A percentile compares a stretch with the other conserved stretches of the same genome.
These are phyloP conservation scores for Pichia sp. DNA, from an alignment of 1,139 yeast species.

Conservation along the genomic window DNA sequence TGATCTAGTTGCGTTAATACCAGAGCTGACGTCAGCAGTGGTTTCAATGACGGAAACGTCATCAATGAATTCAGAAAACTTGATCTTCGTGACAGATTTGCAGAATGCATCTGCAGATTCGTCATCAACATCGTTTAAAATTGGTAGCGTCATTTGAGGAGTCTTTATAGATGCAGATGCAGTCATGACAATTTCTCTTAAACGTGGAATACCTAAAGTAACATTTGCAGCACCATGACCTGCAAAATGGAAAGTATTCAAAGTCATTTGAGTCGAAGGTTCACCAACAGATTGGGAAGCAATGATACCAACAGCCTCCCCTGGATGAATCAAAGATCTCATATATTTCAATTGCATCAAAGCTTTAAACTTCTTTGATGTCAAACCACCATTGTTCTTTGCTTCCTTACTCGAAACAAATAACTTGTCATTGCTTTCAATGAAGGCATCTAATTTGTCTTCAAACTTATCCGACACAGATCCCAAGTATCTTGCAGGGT, in stretches of 20 bases:
- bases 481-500: conserved; percentile 88
- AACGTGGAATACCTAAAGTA: conserved; percentile 98
- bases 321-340: conserved; percentile 93
- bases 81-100: conserved; percentile 81
- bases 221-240: conserved; percentile 99
- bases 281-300: conserved; percentile 99
- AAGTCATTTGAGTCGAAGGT: conserved; percentile 99
- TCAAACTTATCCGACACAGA: conserved; percentile 90
- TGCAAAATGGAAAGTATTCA: conserved; percentile 99
- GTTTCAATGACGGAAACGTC: conserved; percentile 84
- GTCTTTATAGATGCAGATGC: conserved; percentile 94
- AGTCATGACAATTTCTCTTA: conserved; percentile 99
- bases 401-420: conserved; percentile 52
- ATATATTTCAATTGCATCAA: conserved; percentile 97
- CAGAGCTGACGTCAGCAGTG: conserved; percentile 52
- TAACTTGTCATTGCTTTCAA: conserved; percentile 48
- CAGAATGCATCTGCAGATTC: conserved; percentile 90
- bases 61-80: conserved; percentile 85
- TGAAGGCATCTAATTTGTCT: conserved; percentile 67
- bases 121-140: conserved; percentile 72
- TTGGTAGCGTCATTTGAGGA: conserved; percentile 95
- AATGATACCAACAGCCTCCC: conserved; percentile 97
- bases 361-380: conserved; percentile 88
- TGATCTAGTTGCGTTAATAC: conserved; percentile 58
- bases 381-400: conserved; percentile 47